Evolutionary conservation across 2,329 filamentous ascomycete genomes (phyloP).

Genomic region (Cercospora berteroae): DNA sequence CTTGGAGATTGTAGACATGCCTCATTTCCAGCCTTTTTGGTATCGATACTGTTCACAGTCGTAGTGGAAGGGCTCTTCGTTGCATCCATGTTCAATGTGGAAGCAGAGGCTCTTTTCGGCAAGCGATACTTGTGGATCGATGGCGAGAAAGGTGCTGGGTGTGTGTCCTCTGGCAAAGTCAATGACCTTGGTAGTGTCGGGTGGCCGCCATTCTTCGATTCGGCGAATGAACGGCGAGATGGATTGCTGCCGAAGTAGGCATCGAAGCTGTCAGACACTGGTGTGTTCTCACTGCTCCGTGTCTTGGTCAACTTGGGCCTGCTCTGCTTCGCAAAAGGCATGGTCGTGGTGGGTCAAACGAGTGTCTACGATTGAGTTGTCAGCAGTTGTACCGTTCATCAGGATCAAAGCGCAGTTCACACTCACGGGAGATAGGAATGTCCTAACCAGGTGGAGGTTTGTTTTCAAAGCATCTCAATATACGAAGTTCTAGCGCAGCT

Average conservation of each 20-base stretch:
- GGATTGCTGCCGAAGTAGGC: background rate
- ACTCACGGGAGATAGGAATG: background rate
- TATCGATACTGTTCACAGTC: slow-evolving; percentile 19
- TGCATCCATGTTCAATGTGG: slow-evolving; percentile 13
- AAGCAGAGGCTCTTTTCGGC: slow-evolving; percentile 14
- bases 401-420: background rate
- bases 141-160: slow-evolving; percentile 8
- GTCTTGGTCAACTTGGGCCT: slow-evolving; percentile 16
- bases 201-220: slow-evolving; percentile 3
- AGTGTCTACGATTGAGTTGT: background rate
- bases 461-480: background rate
- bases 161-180: slow-evolving; percentile 10
- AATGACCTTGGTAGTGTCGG: slow-evolving; percentile 16
- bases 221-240: slow-evolving; percentile 12
- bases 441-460: background rate
- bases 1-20: slow-evolving; percentile 6
- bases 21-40: slow-evolving; percentile 9
- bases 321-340: slow-evolving; percentile 11
- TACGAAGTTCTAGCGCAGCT: background rate
- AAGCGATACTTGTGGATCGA: slow-evolving; percentile 9
- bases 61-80: slow-evolving; percentile 11
- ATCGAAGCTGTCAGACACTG: slow-evolving; percentile 1
- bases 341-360: slow-evolving; percentile 3
- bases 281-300: slow-evolving; percentile 10
- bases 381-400: background rate